phyloP scores from a whole-genome alignment of 2,329 filamentous ascomycete species.

The Achaetomium macrosporum region DNA sequence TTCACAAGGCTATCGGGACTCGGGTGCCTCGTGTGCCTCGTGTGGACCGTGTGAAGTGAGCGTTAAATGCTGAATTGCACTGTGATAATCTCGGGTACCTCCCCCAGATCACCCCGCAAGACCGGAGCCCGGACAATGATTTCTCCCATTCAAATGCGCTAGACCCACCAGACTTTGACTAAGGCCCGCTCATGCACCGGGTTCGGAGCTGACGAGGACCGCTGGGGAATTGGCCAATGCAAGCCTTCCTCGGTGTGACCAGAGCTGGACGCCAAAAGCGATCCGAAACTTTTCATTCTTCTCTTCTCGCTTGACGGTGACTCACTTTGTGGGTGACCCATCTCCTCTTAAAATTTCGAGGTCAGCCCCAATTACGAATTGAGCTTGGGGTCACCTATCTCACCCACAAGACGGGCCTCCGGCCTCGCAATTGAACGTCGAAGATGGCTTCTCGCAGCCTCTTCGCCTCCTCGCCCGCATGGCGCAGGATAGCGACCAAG shows the following conservation, averaged over 20 bases:
- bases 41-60: no score
- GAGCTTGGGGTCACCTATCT: not conserved
- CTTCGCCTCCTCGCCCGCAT: slow-evolving; percentile 34
- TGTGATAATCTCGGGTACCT: no score
- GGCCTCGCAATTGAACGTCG: slow-evolving; percentile 12
- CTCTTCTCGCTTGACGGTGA: slow-evolving; percentile 8
- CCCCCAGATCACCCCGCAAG: not conserved
- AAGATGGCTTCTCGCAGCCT: slow-evolving; percentile 42
- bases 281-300: slow-evolving; percentile 14
- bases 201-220: slow-evolving; percentile 7
- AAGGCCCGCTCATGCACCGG: slow-evolving; percentile 4
- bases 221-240: slow-evolving; percentile 17
- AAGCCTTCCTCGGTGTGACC: slow-evolving; percentile 13
- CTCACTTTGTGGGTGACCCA: slow-evolving; percentile 9
- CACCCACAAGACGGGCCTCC: slow-evolving; percentile 9
- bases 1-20: slow-evolving; percentile 4
- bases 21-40: no score
- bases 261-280: slow-evolving; percentile 2
- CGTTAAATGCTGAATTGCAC: no score
- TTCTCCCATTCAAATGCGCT: not conserved
- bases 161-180: no score
- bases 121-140: not conserved
- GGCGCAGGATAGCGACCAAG: slow-evolving; percentile 27
- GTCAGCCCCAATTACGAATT: not conserved
- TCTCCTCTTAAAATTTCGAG: not conserved